Conservation (phyloP, 129 eudicot genomes). For the Flaveria bidentis region DNA sequence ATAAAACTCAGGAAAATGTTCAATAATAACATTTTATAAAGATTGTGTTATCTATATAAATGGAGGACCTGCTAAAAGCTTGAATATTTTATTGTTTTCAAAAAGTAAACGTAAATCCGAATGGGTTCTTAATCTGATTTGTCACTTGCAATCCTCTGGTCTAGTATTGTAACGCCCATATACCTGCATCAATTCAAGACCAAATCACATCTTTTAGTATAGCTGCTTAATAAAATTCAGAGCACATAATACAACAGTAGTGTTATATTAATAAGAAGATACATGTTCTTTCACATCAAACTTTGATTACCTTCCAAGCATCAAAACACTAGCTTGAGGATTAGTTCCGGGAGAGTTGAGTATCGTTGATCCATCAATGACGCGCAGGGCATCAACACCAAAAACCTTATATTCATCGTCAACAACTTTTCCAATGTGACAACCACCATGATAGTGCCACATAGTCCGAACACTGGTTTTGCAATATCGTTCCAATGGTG, state of each 20-base stretch:
- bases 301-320: conserved; percentile 62
- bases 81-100: no score
- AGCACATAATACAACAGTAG: no score
- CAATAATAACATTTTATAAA: no score
- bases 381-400: conserved; percentile 59
- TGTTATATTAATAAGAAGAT: no score
- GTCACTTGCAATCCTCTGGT: not conserved
- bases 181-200: no score
- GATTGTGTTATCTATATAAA: no score
- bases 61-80: no score
- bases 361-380: conserved; percentile 63
- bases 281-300: no score
- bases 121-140: not conserved
- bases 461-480: conserved; percentile 64
- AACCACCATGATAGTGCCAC: conserved; percentile 86
- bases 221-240: no score
- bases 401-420: conserved; percentile 44
- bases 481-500: conserved; percentile 56
- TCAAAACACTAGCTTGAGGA: conserved; percentile 74
- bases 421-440: conserved; percentile 64
- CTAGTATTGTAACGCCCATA: not conserved
- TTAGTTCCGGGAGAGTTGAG: conserved; percentile 67
- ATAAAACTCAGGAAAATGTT: no score
- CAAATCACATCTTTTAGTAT: no score
- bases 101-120: not conserved